phyloP scores from a whole-genome alignment of 768 basidiomycete genomes.

The Solioccasus polychromus region DNA sequence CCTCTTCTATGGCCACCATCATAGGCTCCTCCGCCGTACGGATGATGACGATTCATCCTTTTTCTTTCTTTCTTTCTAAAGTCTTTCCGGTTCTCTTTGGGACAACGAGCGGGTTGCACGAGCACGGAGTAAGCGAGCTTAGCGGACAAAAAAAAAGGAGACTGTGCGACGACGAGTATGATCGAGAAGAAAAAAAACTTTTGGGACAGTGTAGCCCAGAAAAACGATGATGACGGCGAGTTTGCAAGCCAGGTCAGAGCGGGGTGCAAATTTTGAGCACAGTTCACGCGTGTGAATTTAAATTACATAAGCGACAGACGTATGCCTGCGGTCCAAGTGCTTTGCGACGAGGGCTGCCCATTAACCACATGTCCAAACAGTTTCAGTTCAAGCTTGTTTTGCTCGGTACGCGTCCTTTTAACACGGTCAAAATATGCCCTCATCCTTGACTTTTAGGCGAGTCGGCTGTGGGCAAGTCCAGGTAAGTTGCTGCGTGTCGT shows the following conservation, averaged over 20 bases:
- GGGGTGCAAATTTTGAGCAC: conserved; percentile 34
- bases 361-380: conserved; percentile 81
- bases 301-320: conserved; percentile 23
- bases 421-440: neutral
- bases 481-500: conserved; percentile 41
- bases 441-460: conserved; percentile 58
- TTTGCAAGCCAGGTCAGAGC: conserved; percentile 23
- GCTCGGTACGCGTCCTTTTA: conserved; percentile 56
- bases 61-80: conserved; percentile 19
- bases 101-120: conserved; percentile 22
- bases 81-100: conserved; percentile 29
- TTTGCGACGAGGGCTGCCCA: conserved; percentile 15
- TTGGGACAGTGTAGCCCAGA: conserved; percentile 25
- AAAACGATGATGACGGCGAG: conserved; percentile 38
- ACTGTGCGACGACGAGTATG: conserved; percentile 18
- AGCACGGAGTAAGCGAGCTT: conserved; percentile 27
- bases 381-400: conserved; percentile 96
- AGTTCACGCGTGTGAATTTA: conserved; percentile 23
- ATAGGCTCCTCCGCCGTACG: conserved; percentile 65
- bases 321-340: conserved; percentile 3
- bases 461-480: conserved; percentile 96
- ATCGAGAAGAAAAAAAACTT: conserved; percentile 17
- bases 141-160: conserved; percentile 19
- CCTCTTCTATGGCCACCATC: conserved; percentile 63
- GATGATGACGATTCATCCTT: conserved; percentile 86